Evolutionary conservation across 2,329 filamentous ascomycete species (phyloP), one percentile per base, ranked within the genome.

Genomic region (Penicillium expansum): DNA sequence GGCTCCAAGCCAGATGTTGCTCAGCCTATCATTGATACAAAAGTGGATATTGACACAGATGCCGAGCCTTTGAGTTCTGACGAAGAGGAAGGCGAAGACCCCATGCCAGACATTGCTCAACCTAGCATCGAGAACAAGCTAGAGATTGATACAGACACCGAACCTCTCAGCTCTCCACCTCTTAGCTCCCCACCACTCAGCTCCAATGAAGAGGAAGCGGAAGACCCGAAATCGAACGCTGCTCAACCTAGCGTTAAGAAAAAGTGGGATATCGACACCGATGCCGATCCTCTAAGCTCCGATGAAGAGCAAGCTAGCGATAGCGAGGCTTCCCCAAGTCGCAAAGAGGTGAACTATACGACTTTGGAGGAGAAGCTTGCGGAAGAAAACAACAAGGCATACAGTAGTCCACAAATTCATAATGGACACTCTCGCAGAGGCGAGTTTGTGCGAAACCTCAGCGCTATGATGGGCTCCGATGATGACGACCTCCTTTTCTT

Each of bases 221-320:
- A 35, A 35, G 30, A 33, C 44, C 14, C 9, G 5, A n/a, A 13
- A 11, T 11, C n/a, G 10, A 44, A 22, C 20, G 24, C 39, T 5
- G 11, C 22, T 49, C 38, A 45, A 7, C 11, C 44, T n/a, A 47
- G 9, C 20, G 22, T 45, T n/a, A 33, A 24, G 33, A 29, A 18
- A 27, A 16, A 18, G 27, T 14, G 22, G 11, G 63, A 68, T 45
- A 70, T 70, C 4, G 71, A 63, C 6, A 74, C 67, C 13, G 70
- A 75, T 37, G 72, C 71, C 48, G 72, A 71, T 14, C 74, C 73
- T 4, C 22, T 71, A 5, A 74, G 72, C 53, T 72, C 70, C 2
- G 70, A 59, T 24, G 69, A 72, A 18, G 72, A 73, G 13, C 68
- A 71, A 16, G 44, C 44, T 9, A 55, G 38, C 42, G 63, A 64